Evolutionary conservation across 805 yeast genomes (phyloP).

Genomic region (Kurtzmaniella fragi): DNA sequence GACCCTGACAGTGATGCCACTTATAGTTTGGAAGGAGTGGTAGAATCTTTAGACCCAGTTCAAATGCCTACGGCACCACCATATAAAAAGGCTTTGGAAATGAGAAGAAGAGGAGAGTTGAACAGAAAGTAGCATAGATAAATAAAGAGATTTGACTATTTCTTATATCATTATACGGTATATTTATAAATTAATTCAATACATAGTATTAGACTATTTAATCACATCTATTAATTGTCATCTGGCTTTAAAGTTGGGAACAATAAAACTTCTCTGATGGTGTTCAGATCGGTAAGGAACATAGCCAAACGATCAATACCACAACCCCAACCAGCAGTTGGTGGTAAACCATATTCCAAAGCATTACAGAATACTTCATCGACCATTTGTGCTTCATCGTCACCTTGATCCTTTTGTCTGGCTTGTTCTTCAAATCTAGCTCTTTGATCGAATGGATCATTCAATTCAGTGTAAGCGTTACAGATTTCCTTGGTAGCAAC

Average conservation of each 20-base stretch:
- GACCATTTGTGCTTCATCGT: constrained; percentile 95
- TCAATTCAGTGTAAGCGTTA: constrained; percentile 97
- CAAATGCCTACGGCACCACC: constrained; percentile 97
- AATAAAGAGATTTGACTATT: background rate
- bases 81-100: constrained; percentile 83
- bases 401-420: constrained; percentile 97
- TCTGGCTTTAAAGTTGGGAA: constrained; percentile 99
- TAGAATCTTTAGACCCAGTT: constrained; percentile 75
- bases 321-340: constrained; percentile 99
- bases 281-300: constrained; percentile 95
- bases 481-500: constrained; percentile 98
- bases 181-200: background rate
- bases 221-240: constrained; percentile 13
- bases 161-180: background rate
- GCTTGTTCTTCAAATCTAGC: constrained; percentile 98
- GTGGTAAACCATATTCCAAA: constrained; percentile 96
- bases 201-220: background rate
- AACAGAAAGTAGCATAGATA: constrained; percentile 10
- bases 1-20: constrained; percentile 96
- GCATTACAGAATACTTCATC: constrained; percentile 98
- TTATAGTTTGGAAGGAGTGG: constrained; percentile 46
- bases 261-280: constrained; percentile 93
- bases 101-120: constrained; percentile 66
- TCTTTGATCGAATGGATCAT: constrained; percentile 98
- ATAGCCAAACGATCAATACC: constrained; percentile 97